Evolutionary conservation across 306 rosid genomes (phyloP).

Genomic region (Lagenaria siceraria): DNA sequence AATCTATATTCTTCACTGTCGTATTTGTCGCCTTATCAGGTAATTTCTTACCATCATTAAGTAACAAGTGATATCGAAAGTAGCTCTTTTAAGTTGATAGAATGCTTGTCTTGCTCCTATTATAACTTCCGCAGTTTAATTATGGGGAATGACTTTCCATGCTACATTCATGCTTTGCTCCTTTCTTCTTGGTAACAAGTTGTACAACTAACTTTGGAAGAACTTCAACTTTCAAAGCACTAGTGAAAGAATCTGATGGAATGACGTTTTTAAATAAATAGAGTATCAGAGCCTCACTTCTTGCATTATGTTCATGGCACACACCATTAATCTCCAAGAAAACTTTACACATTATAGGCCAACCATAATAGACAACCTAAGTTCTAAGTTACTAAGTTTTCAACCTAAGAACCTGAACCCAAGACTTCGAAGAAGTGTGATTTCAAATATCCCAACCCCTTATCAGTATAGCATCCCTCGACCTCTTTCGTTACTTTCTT

Average conservation of each 20-base stretch:
- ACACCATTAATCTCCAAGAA: not conserved
- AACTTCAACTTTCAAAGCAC: not conserved
- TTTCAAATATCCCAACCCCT: not conserved
- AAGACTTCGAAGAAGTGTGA: not conserved
- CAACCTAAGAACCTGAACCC: not conserved
- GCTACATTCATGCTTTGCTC: not conserved
- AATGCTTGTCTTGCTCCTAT: not conserved
- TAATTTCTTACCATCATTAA: slow-evolving; percentile 25
- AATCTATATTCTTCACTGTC: slow-evolving; percentile 55
- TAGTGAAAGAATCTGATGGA: not conserved
- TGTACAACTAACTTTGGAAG: not conserved
- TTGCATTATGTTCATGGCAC: not conserved
- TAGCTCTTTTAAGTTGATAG: not conserved
- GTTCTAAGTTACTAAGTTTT: not conserved
- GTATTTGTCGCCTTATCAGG: slow-evolving; percentile 39
- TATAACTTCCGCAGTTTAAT: not conserved
- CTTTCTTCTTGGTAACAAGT: not conserved
- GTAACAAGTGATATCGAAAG: not conserved
- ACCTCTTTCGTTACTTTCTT: not conserved
- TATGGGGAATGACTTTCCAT: not conserved
- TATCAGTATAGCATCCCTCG: not conserved
- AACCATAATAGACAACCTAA: not conserved
- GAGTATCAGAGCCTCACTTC: too few relatives aligned
- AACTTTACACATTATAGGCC: not conserved
- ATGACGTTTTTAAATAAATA: too few relatives aligned